These are phyloP conservation scores for Medicago arabica DNA, from an alignment of 306 rosid genomes.

Conservation along the genomic window DNA sequence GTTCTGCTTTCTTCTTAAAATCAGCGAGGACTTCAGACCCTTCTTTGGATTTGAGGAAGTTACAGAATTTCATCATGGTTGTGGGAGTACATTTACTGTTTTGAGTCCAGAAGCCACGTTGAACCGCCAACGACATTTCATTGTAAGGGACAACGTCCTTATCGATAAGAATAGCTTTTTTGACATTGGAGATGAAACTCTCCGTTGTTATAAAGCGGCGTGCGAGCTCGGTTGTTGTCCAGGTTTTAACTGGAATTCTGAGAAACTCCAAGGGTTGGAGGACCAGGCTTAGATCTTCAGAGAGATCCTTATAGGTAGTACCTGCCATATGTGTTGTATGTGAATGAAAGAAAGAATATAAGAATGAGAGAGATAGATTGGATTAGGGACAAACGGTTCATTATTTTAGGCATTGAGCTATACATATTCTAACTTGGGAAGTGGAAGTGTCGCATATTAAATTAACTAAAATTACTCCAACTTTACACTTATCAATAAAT, in stretches of 20 bases:
- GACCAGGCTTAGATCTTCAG: not conserved
- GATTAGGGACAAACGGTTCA: no score
- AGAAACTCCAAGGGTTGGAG: not conserved
- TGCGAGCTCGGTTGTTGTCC: not conserved
- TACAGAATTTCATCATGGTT: not conserved
- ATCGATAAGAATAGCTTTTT: not conserved
- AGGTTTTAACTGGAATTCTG: not conserved
- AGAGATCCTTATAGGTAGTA: not conserved
- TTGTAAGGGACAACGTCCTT: not conserved
- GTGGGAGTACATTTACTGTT: not conserved
- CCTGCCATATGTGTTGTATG: not conserved
- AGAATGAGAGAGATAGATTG: no score
- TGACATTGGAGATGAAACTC: not conserved
- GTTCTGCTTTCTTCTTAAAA: not conserved
- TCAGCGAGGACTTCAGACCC: not conserved
- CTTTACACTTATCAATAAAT: no score
- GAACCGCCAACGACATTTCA: not conserved
- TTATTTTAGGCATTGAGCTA: no score
- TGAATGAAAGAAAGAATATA: no score
- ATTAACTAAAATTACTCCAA: no score
- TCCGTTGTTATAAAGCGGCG: not conserved
- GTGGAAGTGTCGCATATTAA: no score
- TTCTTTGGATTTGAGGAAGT: not conserved
- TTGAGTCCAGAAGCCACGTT: not conserved
- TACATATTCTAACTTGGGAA: no score